These are phyloP conservation scores for Coccomyxa sp. DNA, from an alignment of 139 green algal genomes.

Conservation along the genomic window DNA sequence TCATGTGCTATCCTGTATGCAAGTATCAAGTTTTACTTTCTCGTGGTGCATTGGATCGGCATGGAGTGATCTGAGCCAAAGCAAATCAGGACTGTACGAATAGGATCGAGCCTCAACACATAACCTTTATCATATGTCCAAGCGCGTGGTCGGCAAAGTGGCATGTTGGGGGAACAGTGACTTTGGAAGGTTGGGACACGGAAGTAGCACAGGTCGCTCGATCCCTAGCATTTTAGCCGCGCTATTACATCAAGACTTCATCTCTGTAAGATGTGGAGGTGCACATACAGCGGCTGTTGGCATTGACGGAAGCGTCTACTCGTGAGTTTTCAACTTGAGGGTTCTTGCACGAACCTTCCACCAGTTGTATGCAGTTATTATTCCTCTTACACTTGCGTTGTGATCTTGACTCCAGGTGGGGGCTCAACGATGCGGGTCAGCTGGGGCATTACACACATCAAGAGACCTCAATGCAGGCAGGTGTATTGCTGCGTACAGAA, in stretches of 20 bases:
- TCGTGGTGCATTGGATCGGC: no score
- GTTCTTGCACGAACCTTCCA: no score
- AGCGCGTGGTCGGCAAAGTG: background rate
- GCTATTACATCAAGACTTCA: background rate
- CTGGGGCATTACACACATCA: constrained; percentile 37
- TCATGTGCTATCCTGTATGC: no score
- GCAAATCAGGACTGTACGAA: no score
- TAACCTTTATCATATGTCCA: no score
- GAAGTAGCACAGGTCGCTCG: background rate
- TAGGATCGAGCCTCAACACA: no score
- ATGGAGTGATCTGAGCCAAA: no score
- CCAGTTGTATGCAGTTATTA: no score
- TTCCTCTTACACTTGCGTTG: no score
- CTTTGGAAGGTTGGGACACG: background rate
- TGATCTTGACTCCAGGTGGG: constrained; percentile 56
- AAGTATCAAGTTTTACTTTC: no score
- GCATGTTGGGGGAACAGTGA: background rate
- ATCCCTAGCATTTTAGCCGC: background rate
- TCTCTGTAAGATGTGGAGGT: constrained; percentile 44
- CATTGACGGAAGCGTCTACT: background rate
- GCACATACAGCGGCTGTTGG: constrained; percentile 57
- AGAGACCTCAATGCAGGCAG: no score
- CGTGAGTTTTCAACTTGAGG: no score
- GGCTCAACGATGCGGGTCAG: constrained; percentile 62
- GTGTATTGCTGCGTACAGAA: background rate